phyloP scores from a whole-genome alignment of 1,284 basidiomycete species.

The Fomes fomentarius region DNA sequence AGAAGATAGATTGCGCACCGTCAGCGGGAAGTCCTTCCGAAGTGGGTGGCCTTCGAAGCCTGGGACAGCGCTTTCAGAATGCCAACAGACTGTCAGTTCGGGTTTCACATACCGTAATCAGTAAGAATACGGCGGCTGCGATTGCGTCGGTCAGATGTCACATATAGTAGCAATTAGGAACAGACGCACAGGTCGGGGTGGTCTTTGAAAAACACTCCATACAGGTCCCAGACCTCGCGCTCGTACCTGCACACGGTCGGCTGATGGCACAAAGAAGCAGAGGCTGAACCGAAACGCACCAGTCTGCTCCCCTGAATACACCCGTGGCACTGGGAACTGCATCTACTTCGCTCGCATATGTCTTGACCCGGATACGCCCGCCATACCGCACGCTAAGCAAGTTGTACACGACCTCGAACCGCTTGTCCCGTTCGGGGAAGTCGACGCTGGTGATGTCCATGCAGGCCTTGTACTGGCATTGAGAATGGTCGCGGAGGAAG shows the following conservation, averaged over 20 bases:
- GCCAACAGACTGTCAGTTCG: not conserved
- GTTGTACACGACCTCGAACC: constrained; percentile 99
- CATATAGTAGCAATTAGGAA: constrained; percentile 19
- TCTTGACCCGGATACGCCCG: constrained; percentile 94
- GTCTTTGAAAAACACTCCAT: constrained; percentile 93
- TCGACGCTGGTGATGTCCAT: constrained; percentile 97
- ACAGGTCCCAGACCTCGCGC: constrained; percentile 98
- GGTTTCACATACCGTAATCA: constrained; percentile 83
- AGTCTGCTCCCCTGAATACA: constrained; percentile 92
- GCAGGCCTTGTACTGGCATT: constrained; percentile 92
- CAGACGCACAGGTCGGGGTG: constrained; percentile 92
- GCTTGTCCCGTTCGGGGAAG: constrained; percentile 90
- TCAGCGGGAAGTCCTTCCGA: constrained; percentile 97
- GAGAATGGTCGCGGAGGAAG: constrained; percentile 96
- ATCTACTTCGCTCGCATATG: constrained; percentile 96
- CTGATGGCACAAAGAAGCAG: constrained; percentile 14
- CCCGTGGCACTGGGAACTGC: constrained; percentile 85
- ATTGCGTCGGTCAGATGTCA: constrained; percentile 19
- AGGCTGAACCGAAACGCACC: constrained; percentile 55
- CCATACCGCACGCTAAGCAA: constrained; percentile 80
- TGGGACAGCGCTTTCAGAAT: constrained; percentile 32
- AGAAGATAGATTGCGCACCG: constrained; percentile 52
- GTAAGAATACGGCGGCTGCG: constrained; percentile 92
- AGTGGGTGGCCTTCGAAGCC: constrained; percentile 98
- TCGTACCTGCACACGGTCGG: constrained; percentile 71